Conservation (phyloP, 345 rosid genomes). For the rapeseed (Brassica napus) region Da-Ae NC_063440.1:26677001-26677500, state of each 20-base stretch:
- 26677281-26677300: conserved; percentile 35
- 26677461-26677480: conserved; percentile 13
- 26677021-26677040: background rate
- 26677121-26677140: conserved; percentile 37
- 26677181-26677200: background rate
- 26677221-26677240: conserved; percentile 7
- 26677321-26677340: background rate
- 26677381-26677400: background rate
- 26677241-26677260: conserved; percentile 24
- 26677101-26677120: conserved; percentile 45
- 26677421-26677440: background rate
- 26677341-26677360: background rate
- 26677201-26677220: background rate
- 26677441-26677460: background rate
- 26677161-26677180: background rate
- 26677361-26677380: background rate
- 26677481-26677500: conserved; percentile 31
- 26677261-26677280: conserved; percentile 32
- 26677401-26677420: background rate
- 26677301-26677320: conserved; percentile 25
- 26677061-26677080: conserved; percentile 34
- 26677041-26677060: conserved; percentile 9
- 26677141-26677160: conserved; percentile 20
- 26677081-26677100: conserved; percentile 43
- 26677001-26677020: background rate